A percentile compares a stretch with the other conserved stretches of the same genome.
These are phyloP conservation scores for Hyaloraphidium curvatum DNA, from an alignment of 192 early-diverging fungal genomes.

Conservation along the genomic window DNA sequence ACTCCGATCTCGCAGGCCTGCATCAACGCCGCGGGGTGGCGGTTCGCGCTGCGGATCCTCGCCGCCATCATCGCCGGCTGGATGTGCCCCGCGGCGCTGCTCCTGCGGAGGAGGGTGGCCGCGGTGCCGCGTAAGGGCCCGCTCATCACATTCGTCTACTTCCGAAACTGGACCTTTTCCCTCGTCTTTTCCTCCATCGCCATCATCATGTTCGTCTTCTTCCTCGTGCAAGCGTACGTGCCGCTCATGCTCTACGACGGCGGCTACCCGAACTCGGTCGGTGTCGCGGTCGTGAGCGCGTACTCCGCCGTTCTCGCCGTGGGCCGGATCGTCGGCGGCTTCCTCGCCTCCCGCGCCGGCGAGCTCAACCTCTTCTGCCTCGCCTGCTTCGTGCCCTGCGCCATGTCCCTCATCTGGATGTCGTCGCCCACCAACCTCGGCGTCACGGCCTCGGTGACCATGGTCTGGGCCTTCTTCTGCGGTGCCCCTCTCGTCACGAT, in stretches of 20 bases:
- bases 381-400: not conserved
- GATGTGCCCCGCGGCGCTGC: not conserved
- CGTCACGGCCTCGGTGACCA: no score
- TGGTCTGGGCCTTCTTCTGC: no score
- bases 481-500: no score
- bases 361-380: not conserved
- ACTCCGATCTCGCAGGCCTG: not conserved
- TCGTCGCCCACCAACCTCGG: not conserved
- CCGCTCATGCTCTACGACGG: not conserved
- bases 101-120: not conserved
- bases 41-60: not conserved
- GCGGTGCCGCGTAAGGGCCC: no score
- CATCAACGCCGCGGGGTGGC: conserved; percentile 1
- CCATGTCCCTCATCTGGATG: not conserved
- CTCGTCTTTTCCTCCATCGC: not conserved
- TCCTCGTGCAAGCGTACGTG: not conserved
- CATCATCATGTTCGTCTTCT: not conserved
- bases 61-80: not conserved
- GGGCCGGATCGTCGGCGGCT: not conserved
- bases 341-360: no score
- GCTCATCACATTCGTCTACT: no score
- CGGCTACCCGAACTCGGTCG: not conserved
- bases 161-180: no score
- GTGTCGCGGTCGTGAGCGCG: not conserved
- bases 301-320: not conserved